Base-by-base conservation (phyloP, 768 basidiomycete genomes). In the Pleurotus tuber-regium region DNA sequence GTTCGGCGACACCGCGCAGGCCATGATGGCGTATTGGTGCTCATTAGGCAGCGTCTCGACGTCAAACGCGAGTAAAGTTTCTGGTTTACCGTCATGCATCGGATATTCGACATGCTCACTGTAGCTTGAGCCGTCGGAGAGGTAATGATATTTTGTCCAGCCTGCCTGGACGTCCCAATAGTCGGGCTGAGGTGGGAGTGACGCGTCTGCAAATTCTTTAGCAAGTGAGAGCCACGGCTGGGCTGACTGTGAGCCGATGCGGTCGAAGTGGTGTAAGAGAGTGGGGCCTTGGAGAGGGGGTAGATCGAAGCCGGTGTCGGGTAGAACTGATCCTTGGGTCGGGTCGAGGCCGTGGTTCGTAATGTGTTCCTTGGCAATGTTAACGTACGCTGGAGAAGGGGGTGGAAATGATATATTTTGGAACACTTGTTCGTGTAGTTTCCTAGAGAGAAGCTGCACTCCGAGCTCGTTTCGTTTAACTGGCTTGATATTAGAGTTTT, bases 41-140 rank as follows among this genome's bases (percentile, higher is more conserved):
- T 90, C 82, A 23, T 82, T 80, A 1, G 90, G 90, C 77, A 98
- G 79, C 0, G 91, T 93, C 69, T 99, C 95, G 50, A 98, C 90
- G 64, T 99, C 97, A 60, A 98, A 97, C 8, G 83, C 79, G 56
- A 98, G 79, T 76, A 88, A 76, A 36, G 83, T 70, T 62, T 92
- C 91, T 0, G 80, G 69, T 54, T 77, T 73, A 2, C 83, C 84
- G 33, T 82, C 71, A 47, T 86, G 82, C 49, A 75, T 75, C 0
- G 87, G 88, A 59, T 72, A 83, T 2, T 80, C 72, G 48, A 95
- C 87, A 8, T 80, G 78, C 61, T 92, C 86, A 61, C 75, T 78
- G 66, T 84, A 87, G 60, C 86, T 83, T 18, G 85, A 83, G 1
- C 94, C 95, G 60, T 96, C 92, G 1, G 77, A 55, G 43, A 70